A percentile compares a stretch with the other conserved stretches of the same genome.
Evolutionary conservation across 768 basidiomycete species (phyloP).

Genomic region (Collybia sp.): DNA sequence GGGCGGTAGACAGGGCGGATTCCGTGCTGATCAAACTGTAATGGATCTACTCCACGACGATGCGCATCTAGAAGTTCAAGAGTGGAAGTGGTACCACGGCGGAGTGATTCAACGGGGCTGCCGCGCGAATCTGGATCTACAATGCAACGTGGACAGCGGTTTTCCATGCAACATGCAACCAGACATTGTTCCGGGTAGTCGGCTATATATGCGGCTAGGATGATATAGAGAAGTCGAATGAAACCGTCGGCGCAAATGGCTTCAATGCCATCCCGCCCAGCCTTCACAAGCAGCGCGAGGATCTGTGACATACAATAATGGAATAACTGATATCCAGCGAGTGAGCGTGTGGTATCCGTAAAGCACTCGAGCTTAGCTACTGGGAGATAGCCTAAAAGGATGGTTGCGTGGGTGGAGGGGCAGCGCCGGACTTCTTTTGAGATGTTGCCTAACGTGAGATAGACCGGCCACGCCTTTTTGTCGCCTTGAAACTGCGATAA

Average conservation of each 20-base stretch:
- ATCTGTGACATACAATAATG: slow-evolving; percentile 24
- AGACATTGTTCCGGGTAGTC: slow-evolving; percentile 35
- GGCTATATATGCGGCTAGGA: slow-evolving; percentile 28
- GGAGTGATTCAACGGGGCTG: neutral
- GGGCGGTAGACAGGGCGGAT: slow-evolving; percentile 16
- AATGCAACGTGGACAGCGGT: slow-evolving; percentile 21
- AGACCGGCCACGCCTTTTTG: too few species aligned
- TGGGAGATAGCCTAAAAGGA: slow-evolving; percentile 30
- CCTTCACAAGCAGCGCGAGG: slow-evolving; percentile 20
- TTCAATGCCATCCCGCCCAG: slow-evolving; percentile 25
- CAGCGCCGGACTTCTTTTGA: slow-evolving; percentile 16
- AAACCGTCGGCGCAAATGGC: slow-evolving; percentile 29
- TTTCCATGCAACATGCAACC: too few species aligned
- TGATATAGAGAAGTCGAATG: slow-evolving; percentile 21
- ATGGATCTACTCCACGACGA: neutral
- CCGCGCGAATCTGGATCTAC: slow-evolving; percentile 13
- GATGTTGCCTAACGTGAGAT: too few species aligned
- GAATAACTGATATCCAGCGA: slow-evolving; percentile 21
- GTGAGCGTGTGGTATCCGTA: slow-evolving; percentile 7
- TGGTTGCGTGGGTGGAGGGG: slow-evolving; percentile 16
- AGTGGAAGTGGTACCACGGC: neutral
- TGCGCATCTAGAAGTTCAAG: neutral
- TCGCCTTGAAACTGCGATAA: slow-evolving; percentile 23
- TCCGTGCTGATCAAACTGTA: slow-evolving; percentile 10
- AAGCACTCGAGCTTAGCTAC: slow-evolving; percentile 23